phyloP scores from a whole-genome alignment of 768 basidiomycete genomes.

The Psilocybe azurescens region DNA sequence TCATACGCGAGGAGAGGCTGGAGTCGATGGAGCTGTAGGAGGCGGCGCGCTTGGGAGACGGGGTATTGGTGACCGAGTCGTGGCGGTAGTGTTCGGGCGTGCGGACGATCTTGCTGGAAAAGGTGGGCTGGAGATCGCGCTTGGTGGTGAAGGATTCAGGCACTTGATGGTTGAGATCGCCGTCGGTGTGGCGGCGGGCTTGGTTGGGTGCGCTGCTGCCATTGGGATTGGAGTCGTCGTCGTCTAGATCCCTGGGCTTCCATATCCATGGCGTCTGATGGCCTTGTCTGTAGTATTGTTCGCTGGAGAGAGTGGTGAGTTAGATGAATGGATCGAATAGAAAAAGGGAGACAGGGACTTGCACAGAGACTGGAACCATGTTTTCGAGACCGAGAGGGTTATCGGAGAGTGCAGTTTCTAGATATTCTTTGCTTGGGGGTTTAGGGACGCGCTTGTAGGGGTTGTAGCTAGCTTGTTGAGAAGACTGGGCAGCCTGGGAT shows the following conservation, averaged over 20 bases:
- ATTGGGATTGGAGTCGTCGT: constrained; percentile 23
- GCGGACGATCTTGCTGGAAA: constrained; percentile 70
- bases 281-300: constrained; percentile 37
- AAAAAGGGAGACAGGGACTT: constrained; percentile 30
- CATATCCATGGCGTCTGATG: constrained; percentile 76
- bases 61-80: constrained; percentile 7
- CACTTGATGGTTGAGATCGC: constrained; percentile 16
- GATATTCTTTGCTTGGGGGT: constrained; percentile 69
- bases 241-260: constrained; percentile 56
- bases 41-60: constrained; percentile 14
- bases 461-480: constrained; percentile 40
- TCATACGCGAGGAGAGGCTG: constrained; percentile 23
- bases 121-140: constrained; percentile 66
- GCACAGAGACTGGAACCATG: constrained; percentile 63
- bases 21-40: constrained; percentile 24
- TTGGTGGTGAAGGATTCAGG: constrained; percentile 55
- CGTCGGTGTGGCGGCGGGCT: constrained; percentile 6
- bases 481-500: constrained; percentile 21
- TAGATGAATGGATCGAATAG: constrained; percentile 1
- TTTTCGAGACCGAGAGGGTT: constrained; percentile 71
- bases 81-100: constrained; percentile 65
- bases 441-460: constrained; percentile 71
- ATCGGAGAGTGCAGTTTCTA: constrained; percentile 57
- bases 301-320: constrained; percentile 26
- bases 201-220: constrained; percentile 1